phyloP scores from a whole-genome alignment of 352 stramenopile genomes.

The Phytophthora multivora region DNA sequence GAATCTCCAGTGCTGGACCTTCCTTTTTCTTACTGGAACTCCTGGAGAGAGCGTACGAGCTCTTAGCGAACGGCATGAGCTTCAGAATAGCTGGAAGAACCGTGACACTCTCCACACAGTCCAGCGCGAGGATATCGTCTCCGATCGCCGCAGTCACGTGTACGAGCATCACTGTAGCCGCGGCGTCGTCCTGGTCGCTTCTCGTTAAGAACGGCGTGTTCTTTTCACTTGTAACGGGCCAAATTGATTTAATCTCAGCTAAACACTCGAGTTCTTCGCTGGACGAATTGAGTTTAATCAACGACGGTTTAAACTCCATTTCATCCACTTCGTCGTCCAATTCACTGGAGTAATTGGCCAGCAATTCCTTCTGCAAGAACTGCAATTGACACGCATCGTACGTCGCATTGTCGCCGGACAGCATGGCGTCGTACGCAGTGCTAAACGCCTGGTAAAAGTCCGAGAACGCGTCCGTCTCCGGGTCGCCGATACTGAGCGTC shows the following conservation, averaged over 20 bases:
- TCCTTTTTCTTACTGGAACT: constrained; percentile 29
- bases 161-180: constrained; percentile 60
- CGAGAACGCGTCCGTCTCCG: constrained; percentile 46
- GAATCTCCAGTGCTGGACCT: constrained; percentile 50
- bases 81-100: constrained; percentile 68
- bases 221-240: constrained; percentile 44
- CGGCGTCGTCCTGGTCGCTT: constrained; percentile 48
- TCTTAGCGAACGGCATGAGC: constrained; percentile 74
- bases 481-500: constrained; percentile 53
- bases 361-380: constrained; percentile 63
- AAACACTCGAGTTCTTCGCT: constrained; percentile 53
- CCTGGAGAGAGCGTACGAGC: constrained; percentile 42
- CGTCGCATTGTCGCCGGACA: constrained; percentile 51
- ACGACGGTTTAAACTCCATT: constrained; percentile 52
- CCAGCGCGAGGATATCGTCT: constrained; percentile 49
- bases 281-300: constrained; percentile 53
- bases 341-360: constrained; percentile 42
- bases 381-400: constrained; percentile 71
- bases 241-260: constrained; percentile 45
- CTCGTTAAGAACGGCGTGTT: constrained; percentile 76
- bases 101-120: constrained; percentile 58
- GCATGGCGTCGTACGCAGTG: constrained; percentile 65
- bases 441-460: constrained; percentile 66
- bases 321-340: constrained; percentile 24
- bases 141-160: constrained; percentile 52